Base-by-base conservation (phyloP, 2,329 filamentous ascomycete species). In the Sporothrix curviconia region DNA sequence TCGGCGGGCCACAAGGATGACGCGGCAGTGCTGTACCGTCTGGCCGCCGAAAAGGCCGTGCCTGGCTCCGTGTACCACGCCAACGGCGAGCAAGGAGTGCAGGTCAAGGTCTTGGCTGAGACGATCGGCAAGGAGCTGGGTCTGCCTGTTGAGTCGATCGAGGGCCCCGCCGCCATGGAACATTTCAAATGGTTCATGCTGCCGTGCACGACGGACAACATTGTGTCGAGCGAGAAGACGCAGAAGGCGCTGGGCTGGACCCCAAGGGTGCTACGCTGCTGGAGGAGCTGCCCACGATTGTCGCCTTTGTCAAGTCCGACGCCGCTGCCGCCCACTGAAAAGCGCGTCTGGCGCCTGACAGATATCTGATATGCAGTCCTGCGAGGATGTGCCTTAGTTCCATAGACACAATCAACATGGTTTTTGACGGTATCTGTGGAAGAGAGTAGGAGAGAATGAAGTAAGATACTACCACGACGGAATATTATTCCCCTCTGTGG, bases 1-100 rank as follows among this genome's bases (percentile, higher is more conserved):
- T 66, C 68, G 7, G 70, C 71, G 3, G 67, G 67, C 9, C 70
- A 76, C 59, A 65, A 68, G 5, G 55, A 59, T 14, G 75, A 77
- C 57, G 70, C 72, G 1, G 75, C 73, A 0, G 44, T 44, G 30
- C 43, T 72, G 5, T 74, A 67, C 52, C 66, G 72, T 3, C 64
- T 74, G 6, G 68, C 63, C 0, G 9, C 73, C n/a, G 72, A 75
- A 60, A 71, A 71, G 57, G 73, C 66, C 2, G 50, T 39, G 8
- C 63, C 70, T 2, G 72, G 73, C 0, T 61, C 66, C 3, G 63
- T 65, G 3, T 74, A 68, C 56, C 72, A 77, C 62, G 70, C 66
- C 9, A 66, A 70, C 19, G 70, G 61, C 0, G 69, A 74, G 40
- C 66, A 73, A 37, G 68, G 64, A 12, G 65, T 75, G 0, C 47